Percentiles rank a stretch among this genome's conserved stretches.
Conservation (phyloP, 1,284 basidiomycete species). For the Ceratobasidium sp. region DNA sequence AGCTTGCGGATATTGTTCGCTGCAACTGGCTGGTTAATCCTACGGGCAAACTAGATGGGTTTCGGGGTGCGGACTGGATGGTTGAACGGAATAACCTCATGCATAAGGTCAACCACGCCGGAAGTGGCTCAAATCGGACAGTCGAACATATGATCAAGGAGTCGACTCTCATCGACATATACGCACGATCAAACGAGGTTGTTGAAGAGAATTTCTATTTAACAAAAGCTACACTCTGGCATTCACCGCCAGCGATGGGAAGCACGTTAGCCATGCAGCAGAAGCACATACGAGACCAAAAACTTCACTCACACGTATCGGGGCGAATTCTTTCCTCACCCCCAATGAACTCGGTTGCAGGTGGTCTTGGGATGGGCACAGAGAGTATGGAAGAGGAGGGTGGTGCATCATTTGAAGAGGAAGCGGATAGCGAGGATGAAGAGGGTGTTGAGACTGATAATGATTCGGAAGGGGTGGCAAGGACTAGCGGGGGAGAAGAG, state of each 20-base stretch:
- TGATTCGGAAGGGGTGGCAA: too few species aligned
- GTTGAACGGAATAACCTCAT: slow-evolving; percentile 54
- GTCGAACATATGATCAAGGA: slow-evolving; percentile 4
- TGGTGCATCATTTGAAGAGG: neutral
- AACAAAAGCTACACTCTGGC: neutral
- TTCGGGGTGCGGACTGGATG: slow-evolving; percentile 55
- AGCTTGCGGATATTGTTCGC: slow-evolving; percentile 47
- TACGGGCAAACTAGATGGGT: slow-evolving; percentile 52
- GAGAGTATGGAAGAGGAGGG: neutral
- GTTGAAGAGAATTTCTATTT: slow-evolving; percentile 1
- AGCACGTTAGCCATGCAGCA: slow-evolving; percentile 19
- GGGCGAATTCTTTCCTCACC: neutral
- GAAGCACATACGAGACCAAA: neutral
- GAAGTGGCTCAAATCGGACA: slow-evolving; percentile 10
- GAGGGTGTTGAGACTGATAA: too few species aligned
- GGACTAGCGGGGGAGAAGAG: too few species aligned
- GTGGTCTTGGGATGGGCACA: neutral
- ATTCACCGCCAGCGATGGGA: neutral
- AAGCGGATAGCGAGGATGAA: too few species aligned
- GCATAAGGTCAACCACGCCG: slow-evolving; percentile 24
- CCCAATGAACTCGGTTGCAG: neutral
- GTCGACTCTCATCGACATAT: slow-evolving; percentile 4
- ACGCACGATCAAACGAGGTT: neutral
- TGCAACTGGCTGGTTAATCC: slow-evolving; percentile 54
- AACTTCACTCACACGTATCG: slow-evolving; percentile 17